Conservation (phyloP, 2,329 filamentous ascomycete genomes). For the Talaromyces sp. region DNA sequence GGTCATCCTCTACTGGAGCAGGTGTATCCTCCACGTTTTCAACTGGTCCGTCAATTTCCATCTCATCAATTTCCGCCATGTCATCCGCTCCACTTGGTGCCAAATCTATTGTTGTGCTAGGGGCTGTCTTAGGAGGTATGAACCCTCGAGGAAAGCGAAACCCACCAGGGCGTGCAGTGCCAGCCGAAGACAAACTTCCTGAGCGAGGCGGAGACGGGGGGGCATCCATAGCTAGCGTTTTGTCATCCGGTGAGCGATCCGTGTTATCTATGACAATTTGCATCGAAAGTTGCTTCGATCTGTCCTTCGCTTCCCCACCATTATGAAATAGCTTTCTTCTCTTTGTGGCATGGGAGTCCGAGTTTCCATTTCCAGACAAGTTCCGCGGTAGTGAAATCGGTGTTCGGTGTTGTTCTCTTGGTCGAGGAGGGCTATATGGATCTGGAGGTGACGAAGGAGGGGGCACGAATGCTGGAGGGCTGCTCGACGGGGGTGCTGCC, state of each 20-base stretch:
- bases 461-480: slow-evolving; percentile 24
- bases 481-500: slow-evolving; percentile 27
- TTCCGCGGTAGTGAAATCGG: neutral
- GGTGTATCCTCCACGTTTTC: slow-evolving; percentile 6
- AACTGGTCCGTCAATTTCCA: slow-evolving; percentile 11
- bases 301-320: slow-evolving; percentile 9
- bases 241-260: slow-evolving; percentile 10
- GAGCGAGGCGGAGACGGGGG: slow-evolving; percentile 38
- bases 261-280: slow-evolving; percentile 23
- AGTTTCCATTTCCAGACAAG: neutral
- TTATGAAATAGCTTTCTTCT: slow-evolving; percentile 29
- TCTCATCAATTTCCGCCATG: slow-evolving; percentile 12
- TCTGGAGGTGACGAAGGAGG: slow-evolving; percentile 23
- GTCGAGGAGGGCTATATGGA: slow-evolving; percentile 7
- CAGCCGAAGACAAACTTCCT: slow-evolving; percentile 24
- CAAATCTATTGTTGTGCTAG: slow-evolving; percentile 18
- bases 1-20: neutral
- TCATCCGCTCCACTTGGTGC: slow-evolving; percentile 16
- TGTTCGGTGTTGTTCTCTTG: slow-evolving; percentile 1
- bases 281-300: slow-evolving; percentile 13
- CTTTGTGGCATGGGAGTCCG: slow-evolving; percentile 23
- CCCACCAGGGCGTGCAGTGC: slow-evolving; percentile 17
- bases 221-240: slow-evolving; percentile 25
- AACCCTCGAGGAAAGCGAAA: slow-evolving; percentile 35
- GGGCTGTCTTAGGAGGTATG: slow-evolving; percentile 24